phyloP scores from a whole-genome alignment of 23 red algal genomes.

The Gracilaria vermiculophylla region DNA sequence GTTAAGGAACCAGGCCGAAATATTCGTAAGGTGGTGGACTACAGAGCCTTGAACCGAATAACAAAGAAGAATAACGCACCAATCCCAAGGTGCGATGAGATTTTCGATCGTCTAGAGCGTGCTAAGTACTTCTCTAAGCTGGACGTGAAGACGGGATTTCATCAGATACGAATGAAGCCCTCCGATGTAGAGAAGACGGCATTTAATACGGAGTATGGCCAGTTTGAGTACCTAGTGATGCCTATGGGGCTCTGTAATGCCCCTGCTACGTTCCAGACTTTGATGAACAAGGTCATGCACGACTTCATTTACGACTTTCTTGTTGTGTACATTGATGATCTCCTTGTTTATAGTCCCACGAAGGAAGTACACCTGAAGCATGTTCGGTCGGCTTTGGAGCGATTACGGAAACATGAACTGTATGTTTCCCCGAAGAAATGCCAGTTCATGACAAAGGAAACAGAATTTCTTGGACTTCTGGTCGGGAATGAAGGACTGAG shows the following conservation, averaged over 20 bases:
- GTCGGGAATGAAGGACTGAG: neutral
- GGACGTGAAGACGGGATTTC: neutral
- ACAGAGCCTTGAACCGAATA: neutral
- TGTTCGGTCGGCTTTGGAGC: neutral
- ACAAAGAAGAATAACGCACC: neutral
- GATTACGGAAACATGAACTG: constrained; percentile 4
- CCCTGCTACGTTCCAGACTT: neutral
- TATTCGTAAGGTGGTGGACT: no score
- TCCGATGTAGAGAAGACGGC: constrained; percentile 9
- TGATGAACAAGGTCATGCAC: neutral
- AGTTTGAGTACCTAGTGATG: constrained; percentile 24
- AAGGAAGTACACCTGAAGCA: neutral
- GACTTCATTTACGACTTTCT: neutral
- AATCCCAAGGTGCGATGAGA: no score
- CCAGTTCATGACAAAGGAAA: neutral
- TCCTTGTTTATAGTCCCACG: constrained; percentile 21
- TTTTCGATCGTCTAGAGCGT: no score
- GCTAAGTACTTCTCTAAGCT: no score
- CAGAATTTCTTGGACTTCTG: constrained; percentile 10
- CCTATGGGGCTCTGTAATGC: constrained; percentile 15
- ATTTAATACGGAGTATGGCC: constrained; percentile 6
- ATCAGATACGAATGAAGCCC: neutral
- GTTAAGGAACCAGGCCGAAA: neutral
- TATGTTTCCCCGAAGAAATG: neutral
- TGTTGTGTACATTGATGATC: constrained; percentile 17